Evolutionary conservation across 2,329 filamentous ascomycete species (phyloP).

Genomic region (Trichoderma atroviride): DNA sequence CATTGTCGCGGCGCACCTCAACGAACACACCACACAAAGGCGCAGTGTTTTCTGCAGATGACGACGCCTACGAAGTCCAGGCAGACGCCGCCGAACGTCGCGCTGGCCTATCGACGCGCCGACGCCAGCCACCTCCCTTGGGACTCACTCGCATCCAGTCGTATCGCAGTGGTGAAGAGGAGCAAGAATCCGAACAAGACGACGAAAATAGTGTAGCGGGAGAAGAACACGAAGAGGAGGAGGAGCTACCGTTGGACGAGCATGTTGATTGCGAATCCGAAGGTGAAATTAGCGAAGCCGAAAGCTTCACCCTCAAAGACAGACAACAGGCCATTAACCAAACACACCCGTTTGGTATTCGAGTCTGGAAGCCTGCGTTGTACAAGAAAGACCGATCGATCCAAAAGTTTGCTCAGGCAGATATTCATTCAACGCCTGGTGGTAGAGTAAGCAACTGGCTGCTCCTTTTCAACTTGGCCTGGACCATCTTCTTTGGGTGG

Average conservation of each 20-base stretch:
- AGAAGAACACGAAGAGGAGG: conserved; percentile 41
- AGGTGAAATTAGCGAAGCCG: conserved; percentile 80
- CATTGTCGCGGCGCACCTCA: conserved; percentile 72
- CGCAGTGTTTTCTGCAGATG: conserved; percentile 87
- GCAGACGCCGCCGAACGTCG: conserved; percentile 61
- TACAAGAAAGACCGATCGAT: conserved; percentile 98
- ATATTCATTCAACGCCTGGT: conserved; percentile 94
- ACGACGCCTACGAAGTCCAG: conserved; percentile 79
- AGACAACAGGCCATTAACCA: conserved; percentile 97
- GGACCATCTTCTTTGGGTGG: conserved; percentile 93
- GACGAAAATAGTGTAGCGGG: conserved; percentile 29
- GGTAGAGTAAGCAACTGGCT: conserved; percentile 83
- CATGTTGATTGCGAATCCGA: conserved; percentile 66
- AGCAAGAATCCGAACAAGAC: conserved; percentile 29
- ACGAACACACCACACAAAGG: conserved; percentile 80
- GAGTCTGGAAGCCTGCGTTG: conserved; percentile 96
- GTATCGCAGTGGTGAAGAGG: conserved; percentile 31
- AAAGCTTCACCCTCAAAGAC: conserved; percentile 97
- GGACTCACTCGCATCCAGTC: conserved; percentile 49
- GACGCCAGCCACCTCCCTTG: conserved; percentile 39
- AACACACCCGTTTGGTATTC: conserved; percentile 97
- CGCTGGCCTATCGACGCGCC: conserved; percentile 40
- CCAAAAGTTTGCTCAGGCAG: conserved; percentile 91
- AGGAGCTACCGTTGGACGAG: conserved; percentile 50
- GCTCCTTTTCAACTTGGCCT: conserved; percentile 83